Percentiles rank a stretch among this genome's conserved stretches.
phyloP scores from a whole-genome alignment of 78 protist species.

The Diacronema lutheri region DNA sequence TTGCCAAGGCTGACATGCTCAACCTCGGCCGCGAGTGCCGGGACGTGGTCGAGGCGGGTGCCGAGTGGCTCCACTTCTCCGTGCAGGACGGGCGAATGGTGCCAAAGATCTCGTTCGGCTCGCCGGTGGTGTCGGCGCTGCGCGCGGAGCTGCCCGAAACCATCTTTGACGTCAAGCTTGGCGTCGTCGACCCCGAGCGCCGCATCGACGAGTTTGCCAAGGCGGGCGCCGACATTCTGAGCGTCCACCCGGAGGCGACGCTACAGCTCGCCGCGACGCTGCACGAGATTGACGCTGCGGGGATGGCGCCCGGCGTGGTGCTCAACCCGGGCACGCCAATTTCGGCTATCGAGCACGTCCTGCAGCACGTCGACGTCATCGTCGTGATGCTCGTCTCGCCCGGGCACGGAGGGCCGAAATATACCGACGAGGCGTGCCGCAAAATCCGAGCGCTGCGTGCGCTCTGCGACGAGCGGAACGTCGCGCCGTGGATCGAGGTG shows the following conservation, averaged over 20 bases:
- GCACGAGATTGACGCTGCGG: not conserved
- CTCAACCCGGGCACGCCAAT: conserved; percentile 15
- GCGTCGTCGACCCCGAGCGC: not conserved
- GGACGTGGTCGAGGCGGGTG: not conserved
- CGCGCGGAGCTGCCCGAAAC: not conserved
- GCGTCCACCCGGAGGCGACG: conserved; percentile 14
- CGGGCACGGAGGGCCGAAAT: conserved; percentile 3
- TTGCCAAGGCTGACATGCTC: too few relatives aligned
- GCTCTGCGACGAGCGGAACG: not conserved
- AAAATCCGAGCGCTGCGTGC: not conserved
- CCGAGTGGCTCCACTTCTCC: not conserved
- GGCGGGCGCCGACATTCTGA: conserved; percentile 6
- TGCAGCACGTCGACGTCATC: not conserved
- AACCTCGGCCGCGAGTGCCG: too few relatives aligned
- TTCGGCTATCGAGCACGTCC: not conserved
- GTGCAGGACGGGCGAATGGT: conserved; percentile 1
- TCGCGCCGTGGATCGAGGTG: not conserved
- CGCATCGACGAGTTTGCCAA: not conserved
- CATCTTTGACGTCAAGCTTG: not conserved
- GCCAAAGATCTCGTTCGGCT: not conserved
- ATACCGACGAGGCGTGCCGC: not conserved
- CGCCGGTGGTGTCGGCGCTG: not conserved
- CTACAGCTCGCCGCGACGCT: not conserved
- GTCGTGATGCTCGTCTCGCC: conserved; percentile 23
- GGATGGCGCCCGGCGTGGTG: not conserved